These are phyloP conservation scores for Dictyostelium capitatum DNA, from an alignment of 78 protist genomes.

Conservation along the genomic window DNA sequence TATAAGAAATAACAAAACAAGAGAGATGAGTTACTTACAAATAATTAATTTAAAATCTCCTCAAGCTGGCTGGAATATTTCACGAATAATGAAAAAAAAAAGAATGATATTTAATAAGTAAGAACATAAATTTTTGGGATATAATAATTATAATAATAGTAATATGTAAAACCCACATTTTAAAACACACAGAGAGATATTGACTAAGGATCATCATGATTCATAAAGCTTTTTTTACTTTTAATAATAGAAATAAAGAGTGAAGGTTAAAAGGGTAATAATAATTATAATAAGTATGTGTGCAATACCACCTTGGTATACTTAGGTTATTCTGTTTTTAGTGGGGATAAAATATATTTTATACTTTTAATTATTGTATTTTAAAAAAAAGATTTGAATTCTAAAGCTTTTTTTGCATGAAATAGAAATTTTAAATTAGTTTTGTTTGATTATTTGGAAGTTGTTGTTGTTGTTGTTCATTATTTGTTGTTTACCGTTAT, in stretches of 20 bases:
- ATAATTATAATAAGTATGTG: neutral
- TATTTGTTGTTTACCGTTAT: neutral
- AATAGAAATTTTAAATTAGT: too few relatives aligned
- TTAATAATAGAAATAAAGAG: neutral
- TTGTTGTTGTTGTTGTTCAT: neutral
- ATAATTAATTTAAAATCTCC: too few relatives aligned
- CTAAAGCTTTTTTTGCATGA: too few relatives aligned
- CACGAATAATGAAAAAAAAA: neutral
- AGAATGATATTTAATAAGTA: neutral
- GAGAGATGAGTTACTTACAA: too few relatives aligned
- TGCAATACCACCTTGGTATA: slow-evolving; percentile 13
- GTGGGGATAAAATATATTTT: neutral
- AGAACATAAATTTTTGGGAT: neutral
- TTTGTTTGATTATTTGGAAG: too few relatives aligned
- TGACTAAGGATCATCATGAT: too few relatives aligned
- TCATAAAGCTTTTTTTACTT: too few relatives aligned
- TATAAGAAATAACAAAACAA: too few relatives aligned
- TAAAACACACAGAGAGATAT: neutral
- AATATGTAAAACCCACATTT: neutral
- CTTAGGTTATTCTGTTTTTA: neutral
- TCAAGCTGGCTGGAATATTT: too few relatives aligned
- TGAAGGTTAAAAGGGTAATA: neutral
- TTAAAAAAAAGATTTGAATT: too few relatives aligned
- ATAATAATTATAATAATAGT: neutral
- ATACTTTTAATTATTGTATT: too few relatives aligned